Base-by-base conservation (phyloP, 345 rosid species). In the Durio zibethinus region DNA sequence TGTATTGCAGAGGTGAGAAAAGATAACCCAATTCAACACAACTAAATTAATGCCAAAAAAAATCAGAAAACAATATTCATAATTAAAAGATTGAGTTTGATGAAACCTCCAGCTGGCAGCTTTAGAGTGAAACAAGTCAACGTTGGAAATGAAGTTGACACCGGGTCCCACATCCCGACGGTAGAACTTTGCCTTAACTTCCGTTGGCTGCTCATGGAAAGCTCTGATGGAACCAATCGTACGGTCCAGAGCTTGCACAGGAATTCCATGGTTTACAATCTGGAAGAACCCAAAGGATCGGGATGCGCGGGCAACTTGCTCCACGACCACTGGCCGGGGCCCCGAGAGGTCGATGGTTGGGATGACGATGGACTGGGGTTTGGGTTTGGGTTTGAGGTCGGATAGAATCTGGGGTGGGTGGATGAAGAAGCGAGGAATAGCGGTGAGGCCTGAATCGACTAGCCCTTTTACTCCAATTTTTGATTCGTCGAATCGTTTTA, bases 91-190 rank as follows among this genome's bases (percentile, higher is more conserved):
- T 73, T 36, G 62, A 48, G 36, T 29, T 21, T 7, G 74, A 29
- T 15, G 59, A 47, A 68, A 83, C 90, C 92, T 89, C 92, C 92
- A 87, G 79, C 88, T 83, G 1, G 93, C 89, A 23, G 91, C 90
- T 52, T 82, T 87, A n/a, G 90, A 82, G 15, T 70, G 77, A 33
- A 78, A 86, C 82, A 87, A 71, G 48, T 89, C 88, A 5, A 87
- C 27, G 61, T 85, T 86, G 60, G 87, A 87, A 25, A 88, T 50
- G 82, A 87, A 86, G 5, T 71, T 36, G 2, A 83, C 88, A 0
- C 86, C 85, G 0, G 76, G 5, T 4, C 43, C 81, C 20, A 0
- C 0, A n/a, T 74, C 76, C 74, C 88, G 76, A 1, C 73, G 36
- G 38, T 89, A 86, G 11, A 85, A n/a, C 76, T 16, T 64, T 10